These are phyloP conservation scores for Calonectria pauciramosa DNA, from an alignment of 2,329 filamentous ascomycete genomes.

Conservation along the genomic window DNA sequence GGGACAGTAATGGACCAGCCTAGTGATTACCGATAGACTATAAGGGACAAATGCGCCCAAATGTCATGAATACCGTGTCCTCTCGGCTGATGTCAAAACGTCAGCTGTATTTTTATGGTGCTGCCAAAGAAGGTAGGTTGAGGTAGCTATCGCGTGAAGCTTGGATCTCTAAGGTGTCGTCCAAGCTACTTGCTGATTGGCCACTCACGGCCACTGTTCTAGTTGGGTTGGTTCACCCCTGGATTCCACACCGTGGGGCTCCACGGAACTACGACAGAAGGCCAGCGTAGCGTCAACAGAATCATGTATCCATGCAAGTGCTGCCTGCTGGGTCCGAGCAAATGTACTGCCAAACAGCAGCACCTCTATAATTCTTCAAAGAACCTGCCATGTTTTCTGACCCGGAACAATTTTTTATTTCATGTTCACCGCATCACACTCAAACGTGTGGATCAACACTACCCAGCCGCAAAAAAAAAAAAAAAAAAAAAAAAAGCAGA, in stretches of 20 bases:
- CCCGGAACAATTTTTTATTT: background rate
- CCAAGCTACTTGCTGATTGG: slow-evolving; percentile 44
- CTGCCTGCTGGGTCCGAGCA: background rate
- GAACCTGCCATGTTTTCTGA: background rate
- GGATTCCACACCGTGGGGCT: slow-evolving; percentile 18
- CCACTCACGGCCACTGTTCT: slow-evolving; percentile 18
- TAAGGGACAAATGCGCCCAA: slow-evolving; percentile 17
- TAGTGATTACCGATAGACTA: slow-evolving; percentile 11
- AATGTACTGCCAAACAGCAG: background rate
- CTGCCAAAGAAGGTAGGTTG: slow-evolving; percentile 23
- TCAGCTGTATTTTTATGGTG: slow-evolving; percentile 32
- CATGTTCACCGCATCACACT: background rate
- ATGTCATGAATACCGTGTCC: slow-evolving; percentile 33
- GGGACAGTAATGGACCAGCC: slow-evolving; percentile 21
- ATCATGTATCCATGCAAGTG: background rate
- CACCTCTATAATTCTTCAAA: background rate
- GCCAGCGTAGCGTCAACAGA: background rate
- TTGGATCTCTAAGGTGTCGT: slow-evolving; percentile 47
- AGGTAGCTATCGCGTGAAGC: slow-evolving; percentile 37
- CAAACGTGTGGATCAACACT: too few species aligned
- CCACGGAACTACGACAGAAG: background rate
- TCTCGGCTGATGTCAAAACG: slow-evolving; percentile 19
- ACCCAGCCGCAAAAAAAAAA: background rate
- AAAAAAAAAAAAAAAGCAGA: background rate
- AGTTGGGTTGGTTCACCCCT: slow-evolving; percentile 21